Percentiles rank a stretch among this genome's conserved stretches.
These are phyloP conservation scores for Fusarium virguliforme DNA, from an alignment of 2,329 filamentous ascomycete species.

Conservation along the genomic window DNA sequence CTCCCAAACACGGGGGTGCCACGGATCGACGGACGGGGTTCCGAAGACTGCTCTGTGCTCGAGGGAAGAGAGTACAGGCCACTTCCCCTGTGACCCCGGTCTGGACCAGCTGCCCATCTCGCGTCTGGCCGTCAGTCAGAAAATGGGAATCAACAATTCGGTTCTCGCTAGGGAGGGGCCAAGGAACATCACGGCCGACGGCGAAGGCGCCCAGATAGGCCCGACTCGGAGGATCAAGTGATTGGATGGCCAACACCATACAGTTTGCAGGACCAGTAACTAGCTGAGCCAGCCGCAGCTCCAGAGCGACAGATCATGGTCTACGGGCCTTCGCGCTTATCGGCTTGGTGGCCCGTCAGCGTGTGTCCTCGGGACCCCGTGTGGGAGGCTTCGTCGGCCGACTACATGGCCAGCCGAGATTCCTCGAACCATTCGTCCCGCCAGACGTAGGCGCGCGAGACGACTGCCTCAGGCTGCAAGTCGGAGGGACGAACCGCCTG, in stretches of 20 bases:
- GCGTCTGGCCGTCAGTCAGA: conserved; percentile 6
- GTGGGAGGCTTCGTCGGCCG: conserved; percentile 15
- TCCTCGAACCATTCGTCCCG: conserved; percentile 18
- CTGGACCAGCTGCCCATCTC: conserved; percentile 23
- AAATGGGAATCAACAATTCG: conserved; percentile 36
- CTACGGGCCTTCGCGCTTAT: conserved; percentile 21
- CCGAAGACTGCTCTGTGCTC: conserved; percentile 30
- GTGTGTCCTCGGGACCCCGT: not conserved
- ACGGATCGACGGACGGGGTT: conserved; percentile 46
- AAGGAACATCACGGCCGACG: not conserved
- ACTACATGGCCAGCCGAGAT: conserved; percentile 28
- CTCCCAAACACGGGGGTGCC: conserved; percentile 17
- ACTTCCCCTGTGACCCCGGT: conserved; percentile 2
- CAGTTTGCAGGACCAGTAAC: not conserved
- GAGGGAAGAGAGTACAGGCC: conserved; percentile 3
- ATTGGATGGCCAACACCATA: conserved; percentile 3
- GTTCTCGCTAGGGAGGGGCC: conserved; percentile 12
- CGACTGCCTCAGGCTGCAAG: conserved; percentile 7
- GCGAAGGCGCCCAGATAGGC: conserved; percentile 9
- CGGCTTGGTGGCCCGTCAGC: conserved; percentile 37
- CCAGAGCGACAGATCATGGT: not conserved
- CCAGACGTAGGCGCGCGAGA: conserved; percentile 21
- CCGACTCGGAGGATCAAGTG: conserved; percentile 11
- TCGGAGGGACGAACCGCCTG: conserved; percentile 11
- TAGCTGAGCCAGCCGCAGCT: not conserved